phyloP scores from a whole-genome alignment of 2,329 filamentous ascomycete species.

The Phialophora chinensis region DNA sequence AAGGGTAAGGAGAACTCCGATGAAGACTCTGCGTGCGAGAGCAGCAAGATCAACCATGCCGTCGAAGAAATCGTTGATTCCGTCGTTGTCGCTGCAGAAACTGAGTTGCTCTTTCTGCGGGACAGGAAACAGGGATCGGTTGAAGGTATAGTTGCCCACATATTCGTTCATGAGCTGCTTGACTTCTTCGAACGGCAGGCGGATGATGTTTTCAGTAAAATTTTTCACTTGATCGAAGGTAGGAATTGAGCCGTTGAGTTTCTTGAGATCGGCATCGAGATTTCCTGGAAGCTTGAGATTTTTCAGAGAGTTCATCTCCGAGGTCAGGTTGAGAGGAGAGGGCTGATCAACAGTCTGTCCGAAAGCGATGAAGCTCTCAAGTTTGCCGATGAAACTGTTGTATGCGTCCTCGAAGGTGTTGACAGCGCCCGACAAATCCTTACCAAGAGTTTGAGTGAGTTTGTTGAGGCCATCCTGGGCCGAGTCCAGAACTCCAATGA shows the following conservation, averaged over 20 bases:
- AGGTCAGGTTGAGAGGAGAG: slow-evolving; percentile 69
- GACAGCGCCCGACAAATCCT: slow-evolving; percentile 52
- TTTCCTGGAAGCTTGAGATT: slow-evolving; percentile 71
- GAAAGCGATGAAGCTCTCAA: slow-evolving; percentile 55
- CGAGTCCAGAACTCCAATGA: slow-evolving; percentile 65
- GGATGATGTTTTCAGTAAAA: slow-evolving; percentile 74
- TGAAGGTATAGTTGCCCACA: slow-evolving; percentile 76
- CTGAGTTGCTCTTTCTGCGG: slow-evolving; percentile 80
- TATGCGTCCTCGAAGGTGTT: slow-evolving; percentile 61
- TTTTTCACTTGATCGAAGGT: slow-evolving; percentile 84
- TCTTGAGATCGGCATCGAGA: slow-evolving; percentile 71
- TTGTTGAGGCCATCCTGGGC: slow-evolving; percentile 67
- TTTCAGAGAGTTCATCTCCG: slow-evolving; percentile 69
- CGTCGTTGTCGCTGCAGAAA: slow-evolving; percentile 87
- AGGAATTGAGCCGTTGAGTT: slow-evolving; percentile 79
- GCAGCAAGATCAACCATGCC: slow-evolving; percentile 70
- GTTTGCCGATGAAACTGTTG: slow-evolving; percentile 57
- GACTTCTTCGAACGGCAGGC: slow-evolving; percentile 80
- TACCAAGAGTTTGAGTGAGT: slow-evolving; percentile 53
- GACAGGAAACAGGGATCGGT: slow-evolving; percentile 78
- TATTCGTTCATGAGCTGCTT: slow-evolving; percentile 73
- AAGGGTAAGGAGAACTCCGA: slow-evolving; percentile 73
- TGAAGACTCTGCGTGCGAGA: slow-evolving; percentile 74
- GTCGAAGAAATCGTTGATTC: slow-evolving; percentile 83
- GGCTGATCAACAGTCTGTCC: slow-evolving; percentile 52